Base-by-base conservation (phyloP, 2,329 filamentous ascomycete genomes). In the Cladosporium sp. region DNA sequence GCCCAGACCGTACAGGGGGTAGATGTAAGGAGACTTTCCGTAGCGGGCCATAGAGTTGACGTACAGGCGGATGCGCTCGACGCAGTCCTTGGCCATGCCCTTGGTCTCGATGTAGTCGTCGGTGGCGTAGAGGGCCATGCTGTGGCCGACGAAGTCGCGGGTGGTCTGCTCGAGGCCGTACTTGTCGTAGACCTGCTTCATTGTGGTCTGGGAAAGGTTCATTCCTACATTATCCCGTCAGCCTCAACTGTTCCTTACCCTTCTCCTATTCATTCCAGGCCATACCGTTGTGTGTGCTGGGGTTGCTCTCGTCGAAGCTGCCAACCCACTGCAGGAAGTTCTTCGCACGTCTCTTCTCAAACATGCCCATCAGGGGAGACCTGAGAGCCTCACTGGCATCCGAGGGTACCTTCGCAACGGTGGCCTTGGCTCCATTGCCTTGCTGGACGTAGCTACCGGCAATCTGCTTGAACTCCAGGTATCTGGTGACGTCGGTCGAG, bases 161-260 rank as follows among this genome's bases (percentile, higher is more conserved):
- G 93, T 99, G 53, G 83, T 80, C 18, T 85, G 67, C 75, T 99
- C 93, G 55, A 99, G 86, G 52, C 90, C 88, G 63, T 96, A 99
- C 72, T 97, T 96, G 76, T 97, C 91, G 67, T 95, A 99, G 32
- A 99, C 88, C n/a, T 96, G 92, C 79, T 89, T 95, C 91, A 97
- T 96, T 53, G 88, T 92, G 75, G 80, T 85, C 54, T 73, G 80
- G 65, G 79, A 78, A 57, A 99, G 77, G 71, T 93, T 84, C 59
- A 97, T 80, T 54, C 91, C 92, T 74, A 41, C 7, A 24, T 12
- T 48, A 22, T 17, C 37, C 43, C 27, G 44, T 62, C 45, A 61
- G 60, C 42, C 9, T 34, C 11, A n/a, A 3, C 7, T 36, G n/a
- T 50, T 15, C 29, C 24, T 30, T 11, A 29, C 8, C 32, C 17